Evolutionary conservation across 345 rosid species (phyloP).

Genomic region (Eucalyptus caleyi): DNA sequence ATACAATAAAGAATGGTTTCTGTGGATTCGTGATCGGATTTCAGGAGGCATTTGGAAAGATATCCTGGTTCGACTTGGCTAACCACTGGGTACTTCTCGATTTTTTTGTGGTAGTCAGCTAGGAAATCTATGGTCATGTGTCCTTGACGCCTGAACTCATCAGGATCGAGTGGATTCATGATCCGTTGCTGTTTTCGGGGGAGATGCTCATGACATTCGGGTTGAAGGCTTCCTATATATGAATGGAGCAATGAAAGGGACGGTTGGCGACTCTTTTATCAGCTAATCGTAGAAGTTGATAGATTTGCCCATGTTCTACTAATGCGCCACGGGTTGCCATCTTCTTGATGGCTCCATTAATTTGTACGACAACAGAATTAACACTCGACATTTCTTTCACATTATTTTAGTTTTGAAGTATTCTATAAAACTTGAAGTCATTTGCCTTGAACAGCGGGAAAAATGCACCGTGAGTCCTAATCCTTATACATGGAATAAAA

Average conservation of each 20-base stretch:
- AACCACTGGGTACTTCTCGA: slow-evolving; percentile 8
- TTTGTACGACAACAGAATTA: not conserved
- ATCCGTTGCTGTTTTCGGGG: not conserved
- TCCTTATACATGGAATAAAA: not conserved
- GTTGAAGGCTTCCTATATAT: not conserved
- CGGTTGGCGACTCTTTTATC: not conserved
- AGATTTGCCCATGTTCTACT: not conserved
- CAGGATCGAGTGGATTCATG: slow-evolving; percentile 8
- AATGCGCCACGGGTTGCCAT: fast-evolving
- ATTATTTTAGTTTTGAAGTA: not conserved
- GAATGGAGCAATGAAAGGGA: not conserved
- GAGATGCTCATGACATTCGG: not conserved
- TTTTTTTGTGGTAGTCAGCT: slow-evolving; percentile 13
- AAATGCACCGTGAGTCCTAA: not conserved
- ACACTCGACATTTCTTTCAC: not conserved
- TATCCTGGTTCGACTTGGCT: slow-evolving; percentile 27
- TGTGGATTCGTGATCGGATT: not conserved
- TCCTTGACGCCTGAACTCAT: slow-evolving; percentile 29
- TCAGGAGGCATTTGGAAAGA: slow-evolving; percentile 7
- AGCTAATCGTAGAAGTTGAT: not conserved
- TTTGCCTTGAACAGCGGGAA: not conserved
- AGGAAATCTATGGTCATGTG: slow-evolving; percentile 22
- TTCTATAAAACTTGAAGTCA: not conserved
- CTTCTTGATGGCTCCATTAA: not conserved
- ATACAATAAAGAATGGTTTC: slow-evolving; percentile 10